Percentiles rank a stretch among this genome's conserved stretches.
These are phyloP conservation scores for Aspergillus kassunensis DNA, from an alignment of 495 filamentous ascomycete species.

Conservation along the genomic window DNA sequence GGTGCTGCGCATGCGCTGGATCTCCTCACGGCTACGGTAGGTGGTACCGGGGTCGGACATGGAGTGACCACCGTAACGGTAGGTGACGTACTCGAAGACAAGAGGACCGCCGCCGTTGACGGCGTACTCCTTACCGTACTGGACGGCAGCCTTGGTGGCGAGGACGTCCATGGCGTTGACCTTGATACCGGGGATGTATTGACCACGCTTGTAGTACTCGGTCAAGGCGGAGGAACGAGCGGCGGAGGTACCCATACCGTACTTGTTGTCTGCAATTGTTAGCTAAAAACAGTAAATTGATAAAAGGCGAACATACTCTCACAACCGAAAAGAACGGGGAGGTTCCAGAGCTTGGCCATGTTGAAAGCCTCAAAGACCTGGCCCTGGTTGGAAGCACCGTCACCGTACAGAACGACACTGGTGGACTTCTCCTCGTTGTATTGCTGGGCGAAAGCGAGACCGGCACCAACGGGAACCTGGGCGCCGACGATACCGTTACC, in stretches of 20 bases:
- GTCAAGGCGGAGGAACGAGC: conserved; percentile 90
- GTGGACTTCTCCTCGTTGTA: conserved; percentile 82
- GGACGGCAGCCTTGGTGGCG: conserved; percentile 90
- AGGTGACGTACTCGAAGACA: conserved; percentile 98
- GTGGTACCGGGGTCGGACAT: conserved; percentile 99
- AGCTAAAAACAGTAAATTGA: conserved; percentile 14
- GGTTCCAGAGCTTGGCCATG: conserved; percentile 99
- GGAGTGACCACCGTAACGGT: conserved; percentile 97
- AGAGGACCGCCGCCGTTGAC: conserved; percentile 79
- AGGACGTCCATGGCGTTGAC: conserved; percentile 99
- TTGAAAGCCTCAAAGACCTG: conserved; percentile 99
- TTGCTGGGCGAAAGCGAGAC: conserved; percentile 94
- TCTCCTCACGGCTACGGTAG: conserved; percentile 98
- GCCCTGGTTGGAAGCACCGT: conserved; percentile 96
- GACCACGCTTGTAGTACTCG: conserved; percentile 99
- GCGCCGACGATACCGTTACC: conserved; percentile 99
- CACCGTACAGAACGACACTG: conserved; percentile 88
- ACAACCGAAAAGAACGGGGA: conserved; percentile 92
- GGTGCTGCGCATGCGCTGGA: conserved; percentile 97
- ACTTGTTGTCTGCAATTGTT: conserved; percentile 84
- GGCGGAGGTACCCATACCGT: conserved; percentile 98
- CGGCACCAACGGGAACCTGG: conserved; percentile 95
- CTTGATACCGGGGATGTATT: conserved; percentile 99
- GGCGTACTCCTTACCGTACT: conserved; percentile 86
- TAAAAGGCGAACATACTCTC: conserved; percentile 64